phyloP scores from a whole-genome alignment of 2,329 filamentous ascomycete species.

The Hymenoscyphus fructigenus region DNA sequence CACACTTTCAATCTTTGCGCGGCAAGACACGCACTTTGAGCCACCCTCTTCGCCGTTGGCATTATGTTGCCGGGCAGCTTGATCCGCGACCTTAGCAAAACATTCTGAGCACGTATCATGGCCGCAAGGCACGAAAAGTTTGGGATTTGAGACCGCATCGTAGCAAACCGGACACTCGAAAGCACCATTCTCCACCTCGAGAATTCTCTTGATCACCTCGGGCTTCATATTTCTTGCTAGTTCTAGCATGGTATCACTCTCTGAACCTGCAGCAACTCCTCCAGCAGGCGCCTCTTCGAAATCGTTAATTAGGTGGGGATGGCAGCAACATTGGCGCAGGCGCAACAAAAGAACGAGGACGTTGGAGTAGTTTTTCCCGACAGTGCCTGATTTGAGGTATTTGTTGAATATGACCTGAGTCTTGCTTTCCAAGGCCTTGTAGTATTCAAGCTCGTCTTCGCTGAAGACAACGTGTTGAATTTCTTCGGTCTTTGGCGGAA shows the following conservation, averaged over 20 bases:
- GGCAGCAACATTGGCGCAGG: constrained; percentile 78
- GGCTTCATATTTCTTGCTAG: constrained; percentile 60
- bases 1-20: constrained; percentile 66
- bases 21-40: constrained; percentile 70
- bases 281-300: constrained; percentile 46
- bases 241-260: constrained; percentile 47
- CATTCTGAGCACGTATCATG: constrained; percentile 79
- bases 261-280: constrained; percentile 43
- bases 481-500: constrained; percentile 65
- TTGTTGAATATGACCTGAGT: constrained; percentile 73
- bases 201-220: constrained; percentile 67
- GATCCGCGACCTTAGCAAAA: constrained; percentile 67
- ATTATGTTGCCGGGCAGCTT: constrained; percentile 51
- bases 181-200: constrained; percentile 25
- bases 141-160: constrained; percentile 71
- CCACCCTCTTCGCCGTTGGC: constrained; percentile 57
- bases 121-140: constrained; percentile 79
- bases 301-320: constrained; percentile 70
- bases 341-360: constrained; percentile 78
- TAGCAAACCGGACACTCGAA: constrained; percentile 85
- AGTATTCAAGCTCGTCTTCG: constrained; percentile 64
- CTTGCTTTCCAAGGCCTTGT: constrained; percentile 63
- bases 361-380: constrained; percentile 73
- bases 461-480: constrained; percentile 64
- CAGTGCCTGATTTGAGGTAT: constrained; percentile 66